Evolutionary conservation across 228 moss, liverwort and hornwort genomes (phyloP).

Genomic region (Sphagnum fallax): DNA sequence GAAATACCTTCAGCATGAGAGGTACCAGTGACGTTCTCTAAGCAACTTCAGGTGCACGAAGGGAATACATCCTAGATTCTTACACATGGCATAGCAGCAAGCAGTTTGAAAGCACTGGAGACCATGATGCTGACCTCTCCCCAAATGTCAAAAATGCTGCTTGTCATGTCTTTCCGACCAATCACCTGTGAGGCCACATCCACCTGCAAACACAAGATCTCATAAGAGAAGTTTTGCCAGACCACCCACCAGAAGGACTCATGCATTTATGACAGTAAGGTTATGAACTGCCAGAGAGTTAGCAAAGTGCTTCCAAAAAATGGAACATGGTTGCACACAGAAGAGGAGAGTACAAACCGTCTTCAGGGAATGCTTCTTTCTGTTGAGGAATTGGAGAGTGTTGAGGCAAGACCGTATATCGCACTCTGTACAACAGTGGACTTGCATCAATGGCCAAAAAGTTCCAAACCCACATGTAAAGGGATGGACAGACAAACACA

Average conservation of each 20-base stretch:
- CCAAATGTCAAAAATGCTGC: constrained; percentile 79
- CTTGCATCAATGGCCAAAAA: no score
- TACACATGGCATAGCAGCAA: no score
- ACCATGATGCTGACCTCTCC: constrained; percentile 53
- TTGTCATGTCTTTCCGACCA: constrained; percentile 91
- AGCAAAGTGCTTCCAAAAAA: not conserved
- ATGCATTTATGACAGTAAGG: not conserved
- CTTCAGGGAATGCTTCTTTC: constrained; percentile 67
- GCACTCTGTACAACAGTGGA: constrained; percentile 52
- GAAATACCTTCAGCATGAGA: constrained; percentile 48
- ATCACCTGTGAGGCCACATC: constrained; percentile 70
- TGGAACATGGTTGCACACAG: not conserved
- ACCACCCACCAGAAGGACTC: not conserved
- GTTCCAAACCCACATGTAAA: not conserved
- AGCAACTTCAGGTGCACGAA: not conserved
- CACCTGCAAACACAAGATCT: constrained; percentile 34
- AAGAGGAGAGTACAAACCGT: constrained; percentile 38
- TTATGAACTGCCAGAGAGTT: not conserved
- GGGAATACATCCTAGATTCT: not conserved
- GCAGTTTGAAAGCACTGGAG: not conserved
- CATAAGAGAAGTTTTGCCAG: not conserved
- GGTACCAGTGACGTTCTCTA: not conserved
- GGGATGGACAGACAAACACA: constrained; percentile 8
- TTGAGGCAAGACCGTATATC: constrained; percentile 95
- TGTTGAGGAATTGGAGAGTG: constrained; percentile 83